These are phyloP conservation scores for Hericium erinaceus DNA, from an alignment of 768 basidiomycete species.

Conservation along the genomic window DNA sequence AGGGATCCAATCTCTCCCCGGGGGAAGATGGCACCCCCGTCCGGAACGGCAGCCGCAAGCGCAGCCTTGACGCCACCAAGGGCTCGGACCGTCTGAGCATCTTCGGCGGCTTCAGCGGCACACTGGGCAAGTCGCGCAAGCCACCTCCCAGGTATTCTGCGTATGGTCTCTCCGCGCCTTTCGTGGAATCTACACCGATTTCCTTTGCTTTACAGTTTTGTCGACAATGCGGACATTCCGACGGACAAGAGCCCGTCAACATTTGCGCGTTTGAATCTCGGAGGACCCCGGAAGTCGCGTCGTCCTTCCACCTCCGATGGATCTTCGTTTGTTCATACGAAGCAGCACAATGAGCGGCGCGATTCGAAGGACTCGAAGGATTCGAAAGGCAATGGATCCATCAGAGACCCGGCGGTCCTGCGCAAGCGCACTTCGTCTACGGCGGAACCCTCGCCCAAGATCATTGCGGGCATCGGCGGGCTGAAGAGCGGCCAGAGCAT, in stretches of 20 bases:
- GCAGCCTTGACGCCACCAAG: conserved; percentile 37
- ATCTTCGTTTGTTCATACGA: conserved; percentile 12
- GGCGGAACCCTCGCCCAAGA: background rate
- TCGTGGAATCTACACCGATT: conserved; percentile 1
- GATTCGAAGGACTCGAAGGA: conserved; percentile 15
- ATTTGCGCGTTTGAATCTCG: conserved; percentile 27
- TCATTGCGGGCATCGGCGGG: background rate
- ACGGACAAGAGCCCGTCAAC: conserved; percentile 28
- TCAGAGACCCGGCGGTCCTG: conserved; percentile 28
- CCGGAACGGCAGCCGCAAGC: conserved; percentile 32
- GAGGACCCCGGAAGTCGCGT: conserved; percentile 34
- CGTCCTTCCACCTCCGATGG: conserved; percentile 35
- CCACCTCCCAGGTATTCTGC: conserved; percentile 67
- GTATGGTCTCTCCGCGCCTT: conserved; percentile 29
- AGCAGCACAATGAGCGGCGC: conserved; percentile 17
- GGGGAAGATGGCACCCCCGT: background rate
- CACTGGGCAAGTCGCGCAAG: conserved; percentile 64
- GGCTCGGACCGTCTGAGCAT: conserved; percentile 64
- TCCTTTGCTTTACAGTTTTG: conserved; percentile 23
- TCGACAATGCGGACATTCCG: conserved; percentile 27
- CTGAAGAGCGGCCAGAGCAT: conserved; percentile 54
- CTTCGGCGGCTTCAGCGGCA: conserved; percentile 61
- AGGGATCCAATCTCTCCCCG: conserved; percentile 16
- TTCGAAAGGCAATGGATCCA: conserved; percentile 18
- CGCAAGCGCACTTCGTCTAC: conserved; percentile 45